A percentile compares a stretch with the other conserved stretches of the same genome.
Evolutionary conservation across 106 monocot species (phyloP).

Genomic region (Dendrobium catenatum): DNA sequence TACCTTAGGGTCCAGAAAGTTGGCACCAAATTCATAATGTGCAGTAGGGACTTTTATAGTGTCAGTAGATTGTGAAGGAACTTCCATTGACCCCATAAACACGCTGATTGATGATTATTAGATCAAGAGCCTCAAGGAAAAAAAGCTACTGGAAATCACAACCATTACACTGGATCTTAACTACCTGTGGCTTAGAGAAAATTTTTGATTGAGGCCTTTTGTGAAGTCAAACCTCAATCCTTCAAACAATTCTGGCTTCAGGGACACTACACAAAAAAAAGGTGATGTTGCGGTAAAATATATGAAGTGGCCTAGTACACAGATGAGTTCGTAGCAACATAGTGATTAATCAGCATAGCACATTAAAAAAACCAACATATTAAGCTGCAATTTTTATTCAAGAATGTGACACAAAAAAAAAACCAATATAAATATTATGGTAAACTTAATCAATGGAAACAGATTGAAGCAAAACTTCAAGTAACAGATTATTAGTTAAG

Average conservation of each 20-base stretch:
- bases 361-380: not conserved
- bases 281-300: not conserved
- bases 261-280: conserved; percentile 56
- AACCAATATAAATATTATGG: not conserved
- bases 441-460: not conserved
- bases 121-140: not conserved
- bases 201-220: conserved; percentile 90
- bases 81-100: conserved; percentile 93
- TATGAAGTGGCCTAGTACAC: not conserved
- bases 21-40: conserved; percentile 97
- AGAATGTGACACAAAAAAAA: not conserved
- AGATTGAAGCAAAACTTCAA: not conserved
- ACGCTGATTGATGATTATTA: conserved; percentile 38
- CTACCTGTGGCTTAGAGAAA: conserved; percentile 92
- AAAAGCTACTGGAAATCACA: not conserved
- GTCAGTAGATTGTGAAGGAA: conserved; percentile 72
- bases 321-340: not conserved
- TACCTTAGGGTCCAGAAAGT: conserved; percentile 95
- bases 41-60: conserved; percentile 81
- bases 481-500: too few relatives aligned
- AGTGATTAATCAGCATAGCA: not conserved
- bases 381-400: not conserved
- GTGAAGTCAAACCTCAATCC: conserved; percentile 97
- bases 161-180: not conserved
- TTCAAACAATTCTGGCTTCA: conserved; percentile 94